Evolutionary conservation across 2,329 filamentous ascomycete species (phyloP), one percentile per base, ranked within the genome.

Genomic region (Claviceps monticola): DNA sequence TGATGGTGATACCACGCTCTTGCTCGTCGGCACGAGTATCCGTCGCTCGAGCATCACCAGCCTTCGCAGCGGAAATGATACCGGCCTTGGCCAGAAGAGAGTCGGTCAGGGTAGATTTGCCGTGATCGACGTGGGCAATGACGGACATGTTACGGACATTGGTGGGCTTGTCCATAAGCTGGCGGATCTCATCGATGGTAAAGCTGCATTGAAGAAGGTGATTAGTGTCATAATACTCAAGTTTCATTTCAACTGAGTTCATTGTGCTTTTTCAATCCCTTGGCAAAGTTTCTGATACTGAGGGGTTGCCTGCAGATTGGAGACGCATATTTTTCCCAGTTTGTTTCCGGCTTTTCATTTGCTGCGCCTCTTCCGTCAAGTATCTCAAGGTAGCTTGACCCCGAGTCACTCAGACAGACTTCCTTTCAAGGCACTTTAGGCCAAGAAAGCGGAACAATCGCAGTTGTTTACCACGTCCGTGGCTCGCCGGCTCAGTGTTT

Each of bases 81-180:
- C 93, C 93, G 68, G 91, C 91, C 78, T 94, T 93, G 78, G 95
- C 89, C 71, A 98, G 86, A 62, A 98, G 88, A 66, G 93, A 97
- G 78, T 98, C 93, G 83, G 91, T 96, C 67, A 98, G 83, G 71
- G 93, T 98, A 66, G 93, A 98, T 78, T 98, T 98, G 80, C 93
- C 93, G 83, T 98, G 93, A 76, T 98, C 93, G 84, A 98, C 90
- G 80, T 98, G 93, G 74, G 93, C 93, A 88, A 97, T 97, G 74
- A 98, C 93, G 78, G 89, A 96, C 91, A 96, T 97, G 84, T 97
- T 97, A 74, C 80, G 78, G 71, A 84, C 80, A 72, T 84, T 84
- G 69, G 71, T 77, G 63, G 86, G 83, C 75, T 84, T 83, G 82
- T 88, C 84, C 85, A 86, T 87, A 70, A 86, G 66, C 66, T 57